Conservation (phyloP, 805 yeast species). For the Pichia heedii region DNA sequence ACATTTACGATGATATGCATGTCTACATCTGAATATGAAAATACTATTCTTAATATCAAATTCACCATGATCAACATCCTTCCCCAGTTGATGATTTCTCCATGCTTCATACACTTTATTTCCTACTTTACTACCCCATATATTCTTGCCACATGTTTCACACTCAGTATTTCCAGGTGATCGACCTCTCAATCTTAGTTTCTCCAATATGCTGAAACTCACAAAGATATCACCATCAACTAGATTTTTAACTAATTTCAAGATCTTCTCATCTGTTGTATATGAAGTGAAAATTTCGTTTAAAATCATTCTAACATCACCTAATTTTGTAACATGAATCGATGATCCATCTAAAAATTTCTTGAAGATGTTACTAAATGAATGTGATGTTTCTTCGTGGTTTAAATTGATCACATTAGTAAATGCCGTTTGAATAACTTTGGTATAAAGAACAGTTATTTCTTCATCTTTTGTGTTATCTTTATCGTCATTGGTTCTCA, state of each 20-base stretch:
- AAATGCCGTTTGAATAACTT: conserved; percentile 35
- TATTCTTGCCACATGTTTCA: conserved; percentile 62
- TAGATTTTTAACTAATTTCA: conserved; percentile 41
- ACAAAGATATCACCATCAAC: conserved; percentile 48
- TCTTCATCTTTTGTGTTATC: background rate
- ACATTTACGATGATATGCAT: conserved; percentile 56
- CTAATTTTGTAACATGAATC: conserved; percentile 41
- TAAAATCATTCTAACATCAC: conserved; percentile 51
- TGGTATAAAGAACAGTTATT: conserved; percentile 28
- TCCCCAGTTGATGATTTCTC: conserved; percentile 33
- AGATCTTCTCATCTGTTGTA: conserved; percentile 51
- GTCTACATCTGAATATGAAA: conserved; percentile 55
- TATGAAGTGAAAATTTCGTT: conserved; percentile 58
- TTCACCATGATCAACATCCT: conserved; percentile 7
- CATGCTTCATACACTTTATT: conserved; percentile 44
- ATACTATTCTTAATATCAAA: conserved; percentile 21
- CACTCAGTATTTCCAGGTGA: conserved; percentile 46
- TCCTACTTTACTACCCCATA: conserved; percentile 61
- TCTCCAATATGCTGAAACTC: conserved; percentile 35
- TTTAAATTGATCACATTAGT: conserved; percentile 29
- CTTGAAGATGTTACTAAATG: conserved; percentile 48
- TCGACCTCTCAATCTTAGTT: conserved; percentile 53
- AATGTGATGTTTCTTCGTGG: conserved; percentile 19
- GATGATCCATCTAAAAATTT: conserved; percentile 42
- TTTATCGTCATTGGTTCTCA: conserved; percentile 19